Base-by-base conservation (phyloP, 2,329 filamentous ascomycete species). In the Microsporum canis region DNA sequence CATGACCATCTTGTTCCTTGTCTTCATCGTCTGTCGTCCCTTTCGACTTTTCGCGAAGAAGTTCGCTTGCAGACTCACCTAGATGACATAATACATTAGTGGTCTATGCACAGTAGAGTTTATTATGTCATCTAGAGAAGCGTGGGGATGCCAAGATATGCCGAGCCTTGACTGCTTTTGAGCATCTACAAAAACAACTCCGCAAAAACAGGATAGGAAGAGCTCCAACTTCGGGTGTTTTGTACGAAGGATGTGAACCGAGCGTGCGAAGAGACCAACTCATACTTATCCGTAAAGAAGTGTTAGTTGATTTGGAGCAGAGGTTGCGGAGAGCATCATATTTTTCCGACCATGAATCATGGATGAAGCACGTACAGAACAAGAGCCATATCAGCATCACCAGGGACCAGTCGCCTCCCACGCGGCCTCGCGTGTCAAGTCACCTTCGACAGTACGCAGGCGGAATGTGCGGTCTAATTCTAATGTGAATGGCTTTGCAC, bases 401-500 rank as follows among this genome's bases (percentile, higher is more conserved):
- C 36, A 41, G 56, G 56, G 38, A 23, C 23, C 57, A 23, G 38
- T 36, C 39, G 45, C 49, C 38, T 41, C 38, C 29, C n/a, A 34
- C 8, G 51, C 45, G 33, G 38, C 58, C 36, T 59, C 45, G 17
- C 29, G 12, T 29, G 41, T 57, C 27, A 38, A 36, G 41, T 41
- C 59, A 29, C 57, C 38, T 34, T 56, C 31, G 14, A 33, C 29
- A 43, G 57, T 29, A 23, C 58, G 38, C 12, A 57, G 57, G 29
- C 53, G 58, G 17, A 43, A 31, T 38, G n/a, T 23, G 10, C 34
- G 31, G 14, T 12, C 36, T 5, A 29, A 17, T 12, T 49, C 41
- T 5, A 59, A 31, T 17, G 5, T 51, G 17, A 38, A 34, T 65
- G 72, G 6, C 65, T 67, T 43, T 70, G 74, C 58, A 65, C 75